Base-by-base conservation (phyloP, 2,329 filamentous ascomycete genomes). In the Scedosporium boydii region DNA sequence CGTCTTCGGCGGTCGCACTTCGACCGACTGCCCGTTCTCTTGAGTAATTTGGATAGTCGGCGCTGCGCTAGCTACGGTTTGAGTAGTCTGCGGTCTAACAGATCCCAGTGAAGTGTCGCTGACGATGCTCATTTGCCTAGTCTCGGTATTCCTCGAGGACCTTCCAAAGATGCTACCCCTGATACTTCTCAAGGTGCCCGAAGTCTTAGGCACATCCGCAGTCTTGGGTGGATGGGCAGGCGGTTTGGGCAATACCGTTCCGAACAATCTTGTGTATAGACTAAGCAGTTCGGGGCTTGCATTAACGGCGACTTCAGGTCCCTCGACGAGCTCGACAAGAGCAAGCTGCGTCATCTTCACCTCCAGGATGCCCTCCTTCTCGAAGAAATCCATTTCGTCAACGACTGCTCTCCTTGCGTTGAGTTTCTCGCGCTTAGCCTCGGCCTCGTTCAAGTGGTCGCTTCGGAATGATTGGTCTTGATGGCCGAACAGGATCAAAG, bases 281-380 rank as follows among this genome's bases (percentile, higher is more conserved):
- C 86, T 86, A 21, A 99, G 77, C 46, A 99, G 80, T 73, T 97
- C 92, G 66, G 91, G 86, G 70, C 90, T 93, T 64, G 89, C 87
- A 70, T 96, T 96, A 59, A 98, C 90, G 18, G 95, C 93, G 63
- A 88, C 85, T 63, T 91, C 87, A 0, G 92, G 86, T 1, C 92
- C 92, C 71, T 97, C 92, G 3, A 91, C 77, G 16, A 95, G 77
- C 74, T 98, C 93, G 3, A 95, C 75, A 21, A 99, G 82, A 3
- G 89, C 83, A 64, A 99, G 79, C 70, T 98, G 93, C 10, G 93
- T 97, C 85, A 98, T 96, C 73, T 96, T 96, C 65, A 97, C 87
- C 73, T 98, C 90, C n/a, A 99, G 76, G 51, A 99, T 87, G 58
- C 85, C 84, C 72, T 93, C 90, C 70, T 92, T 96, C 71, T 98